Evolutionary conservation across 495 filamentous ascomycete species (phyloP), one percentile per base, ranked within the genome.

Genomic region (Podospora sp.): DNA sequence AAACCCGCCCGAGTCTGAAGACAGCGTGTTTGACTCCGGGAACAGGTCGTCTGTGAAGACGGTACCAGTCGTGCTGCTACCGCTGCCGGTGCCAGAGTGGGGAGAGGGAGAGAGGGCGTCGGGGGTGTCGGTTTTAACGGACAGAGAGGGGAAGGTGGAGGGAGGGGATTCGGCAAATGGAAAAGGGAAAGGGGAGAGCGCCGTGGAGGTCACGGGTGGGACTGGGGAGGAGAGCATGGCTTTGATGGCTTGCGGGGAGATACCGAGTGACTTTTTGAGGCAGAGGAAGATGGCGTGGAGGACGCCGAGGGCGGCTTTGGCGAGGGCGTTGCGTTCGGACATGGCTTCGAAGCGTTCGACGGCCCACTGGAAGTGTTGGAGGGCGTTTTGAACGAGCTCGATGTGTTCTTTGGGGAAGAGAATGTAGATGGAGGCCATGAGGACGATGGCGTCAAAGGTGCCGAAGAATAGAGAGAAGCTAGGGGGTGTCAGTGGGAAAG

Each of bases 371-470:
- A 86, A 84, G 65, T 85, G 82, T 57, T 84, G 79, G 1, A 84
- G 65, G n/a, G 81, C 77, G 51, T 80, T 74, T 18, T 75, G 68
- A 18, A 80, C 71, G 51, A 80, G 57, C 29, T 82, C 79, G 14
- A 66, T 59, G 61, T 85, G 79, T 58, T 86, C 81, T 18, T 74
- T 71, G 7, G 85, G 83, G 65, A 85, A 85, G 8, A 84, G 67
- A 36, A 87, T 83, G 71, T 82, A 88, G 60, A 89, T 81, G 20
- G 86, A 84, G 5, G 86, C 80, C 60, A 88, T 82, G 62, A 89
- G 79, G 29, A 89, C 82, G 62, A 87, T 80, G 21, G 87, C 86
- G 72, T 89, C 87, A 65, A 89, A 89, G 1, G 85, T 88, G 55
- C 83, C 83, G 36, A 86, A 84, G 63, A 88, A 85, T 9, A 84